phyloP scores from a whole-genome alignment of 1,284 basidiomycete species.

The Pseudozyma sp. region DNA sequence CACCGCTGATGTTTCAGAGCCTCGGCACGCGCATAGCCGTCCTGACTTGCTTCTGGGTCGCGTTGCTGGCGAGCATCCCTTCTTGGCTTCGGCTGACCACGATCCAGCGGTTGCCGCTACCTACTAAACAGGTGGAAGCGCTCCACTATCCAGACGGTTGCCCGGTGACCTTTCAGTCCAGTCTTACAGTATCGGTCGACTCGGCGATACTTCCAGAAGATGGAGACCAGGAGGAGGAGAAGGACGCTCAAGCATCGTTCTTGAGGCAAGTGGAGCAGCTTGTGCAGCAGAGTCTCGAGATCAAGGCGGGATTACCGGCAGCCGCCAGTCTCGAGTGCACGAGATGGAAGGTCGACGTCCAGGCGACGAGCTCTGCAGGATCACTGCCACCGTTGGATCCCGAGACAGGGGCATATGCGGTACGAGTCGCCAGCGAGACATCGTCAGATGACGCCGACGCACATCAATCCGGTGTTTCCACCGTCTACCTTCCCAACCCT shows the following conservation, averaged over 20 bases:
- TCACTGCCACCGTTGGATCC: background rate
- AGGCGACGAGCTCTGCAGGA: background rate
- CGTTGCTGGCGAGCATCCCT: slow-evolving; percentile 48
- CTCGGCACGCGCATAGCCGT: slow-evolving; percentile 39
- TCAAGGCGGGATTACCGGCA: slow-evolving; percentile 16
- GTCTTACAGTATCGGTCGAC: slow-evolving; percentile 20
- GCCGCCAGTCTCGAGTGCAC: slow-evolving; percentile 37
- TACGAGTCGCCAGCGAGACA: slow-evolving; percentile 10
- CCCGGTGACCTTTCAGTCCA: slow-evolving; percentile 31
- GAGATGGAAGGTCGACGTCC: slow-evolving; percentile 24
- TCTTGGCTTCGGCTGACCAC: slow-evolving; percentile 59
- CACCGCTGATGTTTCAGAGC: slow-evolving; percentile 39
- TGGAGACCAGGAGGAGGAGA: background rate
- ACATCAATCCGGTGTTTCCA: background rate
- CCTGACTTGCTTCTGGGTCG: slow-evolving; percentile 49
- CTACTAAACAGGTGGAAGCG: slow-evolving; percentile 29
- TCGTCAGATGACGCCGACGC: background rate
- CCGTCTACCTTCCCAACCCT: slow-evolving; percentile 8
- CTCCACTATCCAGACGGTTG: slow-evolving; percentile 26
- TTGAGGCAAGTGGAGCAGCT: slow-evolving; percentile 26
- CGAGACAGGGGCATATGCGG: slow-evolving; percentile 17
- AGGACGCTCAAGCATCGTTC: slow-evolving; percentile 1
- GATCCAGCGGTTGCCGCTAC: slow-evolving; percentile 58
- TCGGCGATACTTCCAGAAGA: slow-evolving; percentile 8
- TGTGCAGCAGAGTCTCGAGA: slow-evolving; percentile 27